These are phyloP conservation scores for Aspergillus heteromorphus DNA, from an alignment of 495 filamentous ascomycete genomes.

Conservation along the genomic window DNA sequence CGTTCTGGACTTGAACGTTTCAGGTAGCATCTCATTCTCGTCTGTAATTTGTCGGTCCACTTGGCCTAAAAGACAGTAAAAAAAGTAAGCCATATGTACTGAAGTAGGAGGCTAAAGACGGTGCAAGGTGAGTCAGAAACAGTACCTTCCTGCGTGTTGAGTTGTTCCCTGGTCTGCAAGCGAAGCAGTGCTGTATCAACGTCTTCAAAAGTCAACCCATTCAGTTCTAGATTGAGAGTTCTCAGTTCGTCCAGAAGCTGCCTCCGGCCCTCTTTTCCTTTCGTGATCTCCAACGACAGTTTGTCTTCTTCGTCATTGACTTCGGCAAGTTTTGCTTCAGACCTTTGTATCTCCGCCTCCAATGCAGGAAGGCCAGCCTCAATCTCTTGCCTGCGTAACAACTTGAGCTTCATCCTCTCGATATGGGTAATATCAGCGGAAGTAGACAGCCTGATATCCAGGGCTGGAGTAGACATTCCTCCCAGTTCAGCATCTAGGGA, in stretches of 20 bases:
- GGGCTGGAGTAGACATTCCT: background rate
- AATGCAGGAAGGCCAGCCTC: conserved; percentile 52
- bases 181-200: conserved; percentile 35
- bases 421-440: conserved; percentile 18
- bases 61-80: background rate
- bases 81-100: background rate
- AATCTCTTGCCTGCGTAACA: conserved; percentile 49
- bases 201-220: conserved; percentile 35
- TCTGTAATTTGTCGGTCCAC: background rate
- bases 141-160: conserved; percentile 27
- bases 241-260: conserved; percentile 53
- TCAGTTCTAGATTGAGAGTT: conserved; percentile 41
- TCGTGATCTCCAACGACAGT: conserved; percentile 55
- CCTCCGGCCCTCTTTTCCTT: conserved; percentile 29
- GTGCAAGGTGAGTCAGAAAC: background rate
- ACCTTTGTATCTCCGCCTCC: conserved; percentile 48
- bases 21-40: background rate
- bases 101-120: background rate
- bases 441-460: background rate
- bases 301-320: conserved; percentile 52
- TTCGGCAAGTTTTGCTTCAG: conserved; percentile 44
- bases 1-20: background rate
- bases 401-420: conserved; percentile 25
- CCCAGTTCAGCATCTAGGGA: background rate
- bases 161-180: conserved; percentile 20